Evolutionary conservation across 2,329 filamentous ascomycete species (phyloP).

Genomic region (Paracamarosporium sp.): DNA sequence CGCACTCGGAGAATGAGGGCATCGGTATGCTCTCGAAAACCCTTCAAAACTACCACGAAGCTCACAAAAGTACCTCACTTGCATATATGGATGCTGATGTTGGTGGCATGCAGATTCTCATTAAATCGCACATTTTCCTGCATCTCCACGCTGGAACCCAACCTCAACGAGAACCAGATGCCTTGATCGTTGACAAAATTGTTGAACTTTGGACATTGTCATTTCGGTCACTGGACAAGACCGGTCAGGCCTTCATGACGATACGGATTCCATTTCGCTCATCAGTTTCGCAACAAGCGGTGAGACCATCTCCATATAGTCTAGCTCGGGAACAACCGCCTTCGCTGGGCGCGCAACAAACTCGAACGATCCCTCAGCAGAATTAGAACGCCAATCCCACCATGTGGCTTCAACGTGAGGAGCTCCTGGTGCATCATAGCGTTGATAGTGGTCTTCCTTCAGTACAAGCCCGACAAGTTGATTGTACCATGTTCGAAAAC

Average conservation of each 20-base stretch:
- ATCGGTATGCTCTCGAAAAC: background rate
- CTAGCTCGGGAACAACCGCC: constrained; percentile 39
- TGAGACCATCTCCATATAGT: constrained; percentile 46
- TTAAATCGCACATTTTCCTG: background rate
- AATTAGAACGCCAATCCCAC: constrained; percentile 49
- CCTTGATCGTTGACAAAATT: too few species aligned
- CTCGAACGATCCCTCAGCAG: constrained; percentile 31
- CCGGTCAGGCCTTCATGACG: background rate
- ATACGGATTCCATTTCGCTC: constrained; percentile 39
- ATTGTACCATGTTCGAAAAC: constrained; percentile 48
- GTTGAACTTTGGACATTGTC: background rate
- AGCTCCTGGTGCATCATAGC: constrained; percentile 42
- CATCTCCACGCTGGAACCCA: background rate
- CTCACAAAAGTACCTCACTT: background rate
- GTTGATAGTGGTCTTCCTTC: constrained; percentile 49
- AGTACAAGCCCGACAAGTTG: constrained; percentile 47
- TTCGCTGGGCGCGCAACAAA: constrained; percentile 37
- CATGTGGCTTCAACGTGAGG: constrained; percentile 41
- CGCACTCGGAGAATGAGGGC: background rate
- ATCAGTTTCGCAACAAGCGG: constrained; percentile 46
- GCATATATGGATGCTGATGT: background rate
- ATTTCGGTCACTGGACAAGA: background rate
- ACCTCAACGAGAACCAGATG: too few species aligned
- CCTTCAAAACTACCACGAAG: background rate
- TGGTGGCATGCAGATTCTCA: background rate